Evolutionary conservation across 1,284 basidiomycete species (phyloP).

Genomic region (Pseudozyma hubeiensis): DNA sequence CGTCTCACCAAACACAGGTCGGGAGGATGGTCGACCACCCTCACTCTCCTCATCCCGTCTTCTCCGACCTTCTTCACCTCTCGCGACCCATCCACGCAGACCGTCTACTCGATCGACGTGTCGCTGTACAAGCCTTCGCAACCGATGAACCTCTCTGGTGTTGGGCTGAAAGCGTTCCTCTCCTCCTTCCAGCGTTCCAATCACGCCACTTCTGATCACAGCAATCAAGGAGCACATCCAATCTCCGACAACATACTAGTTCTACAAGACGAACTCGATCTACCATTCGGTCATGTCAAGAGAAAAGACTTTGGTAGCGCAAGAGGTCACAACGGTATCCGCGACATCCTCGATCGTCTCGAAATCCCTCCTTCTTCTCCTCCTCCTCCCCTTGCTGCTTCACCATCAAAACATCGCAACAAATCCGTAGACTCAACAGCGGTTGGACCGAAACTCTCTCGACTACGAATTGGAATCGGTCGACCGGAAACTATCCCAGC

Average conservation of each 20-base stretch:
- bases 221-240: not conserved
- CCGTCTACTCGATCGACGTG: constrained; percentile 17
- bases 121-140: constrained; percentile 34
- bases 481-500: constrained; percentile 1
- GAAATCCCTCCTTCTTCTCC: not conserved
- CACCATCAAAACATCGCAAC: no score
- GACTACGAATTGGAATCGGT: constrained; percentile 34
- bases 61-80: constrained; percentile 6
- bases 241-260: constrained; percentile 17
- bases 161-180: constrained; percentile 17
- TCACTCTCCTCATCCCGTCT: constrained; percentile 9
- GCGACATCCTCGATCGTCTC: constrained; percentile 23
- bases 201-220: not conserved
- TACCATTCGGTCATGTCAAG: constrained; percentile 20
- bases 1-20: not conserved
- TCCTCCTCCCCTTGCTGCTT: not conserved
- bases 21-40: constrained; percentile 13
- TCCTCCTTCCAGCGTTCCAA: constrained; percentile 1
- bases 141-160: constrained; percentile 42
- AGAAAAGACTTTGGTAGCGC: constrained; percentile 20
- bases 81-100: not conserved
- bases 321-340: constrained; percentile 37
- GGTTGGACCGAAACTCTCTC: not conserved
- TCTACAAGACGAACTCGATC: constrained; percentile 43
- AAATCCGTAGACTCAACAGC: not conserved